phyloP scores from a whole-genome alignment of 2,329 filamentous ascomycete genomes.

The Cryoendolithus antarcticus region DNA sequence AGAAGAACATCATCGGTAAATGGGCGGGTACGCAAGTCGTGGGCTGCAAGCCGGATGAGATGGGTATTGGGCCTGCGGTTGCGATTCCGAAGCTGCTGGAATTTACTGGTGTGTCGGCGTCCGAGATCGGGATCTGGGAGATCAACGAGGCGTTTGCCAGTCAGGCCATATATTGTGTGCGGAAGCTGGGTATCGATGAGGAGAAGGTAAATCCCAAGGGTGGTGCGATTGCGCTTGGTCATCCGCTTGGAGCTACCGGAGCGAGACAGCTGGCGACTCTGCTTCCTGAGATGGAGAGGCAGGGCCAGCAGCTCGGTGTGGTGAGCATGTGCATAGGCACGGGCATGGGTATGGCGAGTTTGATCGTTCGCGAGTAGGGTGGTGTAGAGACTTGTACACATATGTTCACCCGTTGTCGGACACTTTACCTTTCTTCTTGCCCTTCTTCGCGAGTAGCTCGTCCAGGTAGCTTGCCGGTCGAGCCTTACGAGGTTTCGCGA shows the following conservation, averaged over 20 bases:
- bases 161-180: conserved; percentile 57
- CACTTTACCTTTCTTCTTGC: conserved; percentile 38
- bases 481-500: conserved; percentile 16
- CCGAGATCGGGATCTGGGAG: conserved; percentile 77
- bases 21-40: conserved; percentile 66
- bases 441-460: conserved; percentile 37
- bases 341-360: conserved; percentile 40
- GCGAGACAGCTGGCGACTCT: conserved; percentile 68
- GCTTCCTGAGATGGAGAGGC: conserved; percentile 55
- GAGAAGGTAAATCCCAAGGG: conserved; percentile 81
- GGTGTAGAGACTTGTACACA: conserved; percentile 6
- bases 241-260: conserved; percentile 80
- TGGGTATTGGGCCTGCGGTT: conserved; percentile 80
- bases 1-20: conserved; percentile 60
- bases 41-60: conserved; percentile 79
- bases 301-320: conserved; percentile 63
- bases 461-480: conserved; percentile 41
- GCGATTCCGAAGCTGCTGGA: conserved; percentile 74
- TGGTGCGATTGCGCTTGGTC: conserved; percentile 78
- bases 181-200: conserved; percentile 55
- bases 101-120: conserved; percentile 51
- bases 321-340: conserved; percentile 70
- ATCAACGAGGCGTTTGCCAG: conserved; percentile 72
- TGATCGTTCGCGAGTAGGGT: conserved; percentile 35
- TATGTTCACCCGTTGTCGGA: conserved; percentile 15